Evolutionary conservation across 108 stramenopile genomes (phyloP), one percentile per base, ranked within the genome.

Genomic region (Conticribra guillardii): DNA sequence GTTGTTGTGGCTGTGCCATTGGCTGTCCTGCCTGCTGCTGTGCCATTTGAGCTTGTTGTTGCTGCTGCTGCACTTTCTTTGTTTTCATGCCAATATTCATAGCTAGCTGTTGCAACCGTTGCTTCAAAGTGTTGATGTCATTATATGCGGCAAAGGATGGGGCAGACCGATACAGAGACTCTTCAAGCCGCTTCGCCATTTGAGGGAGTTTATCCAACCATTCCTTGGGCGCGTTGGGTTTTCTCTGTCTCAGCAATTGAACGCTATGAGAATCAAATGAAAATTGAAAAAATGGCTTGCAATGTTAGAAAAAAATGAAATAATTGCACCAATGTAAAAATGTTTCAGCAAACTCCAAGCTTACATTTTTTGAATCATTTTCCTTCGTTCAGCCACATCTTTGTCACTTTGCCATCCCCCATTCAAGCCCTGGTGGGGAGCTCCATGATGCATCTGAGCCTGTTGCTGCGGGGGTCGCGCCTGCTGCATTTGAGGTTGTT

Each of bases 181-280:
- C 96, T 58, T 98, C 97, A 59, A 98, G 80, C 23, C 96, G 85
- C 60, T 95, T 95, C 0, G 97, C 97, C 97, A 98, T 98, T 70
- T 97, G 93, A 7, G 96, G 96, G 8, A 98, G 85, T 63, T 97
- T 97, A 67, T 93, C 89, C 69, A 96, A 72, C 96, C 96, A 97
- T 76, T 97, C 95, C 61, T 89, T 82, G n/a, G 96, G 92, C 7
- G 97, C 96, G 69, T 98, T 90, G 32, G 96, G 96, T 54, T 95
- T 95, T 28, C 97, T 88, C 60, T 92, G 88, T 55, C 95, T 89
- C 70, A 98, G 79, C n/a, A 98, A 77, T 46, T 91, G 89, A 28
- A 97, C 95, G 74, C 91, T 96, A 54, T 3, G 27, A 29, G 28
- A 22, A 51, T 60, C 27, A 26, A 49, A 31, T 19, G 49, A 58